Base-by-base conservation (phyloP, 78 protist genomes). In the Chrysochromulina tobinii region DNA sequence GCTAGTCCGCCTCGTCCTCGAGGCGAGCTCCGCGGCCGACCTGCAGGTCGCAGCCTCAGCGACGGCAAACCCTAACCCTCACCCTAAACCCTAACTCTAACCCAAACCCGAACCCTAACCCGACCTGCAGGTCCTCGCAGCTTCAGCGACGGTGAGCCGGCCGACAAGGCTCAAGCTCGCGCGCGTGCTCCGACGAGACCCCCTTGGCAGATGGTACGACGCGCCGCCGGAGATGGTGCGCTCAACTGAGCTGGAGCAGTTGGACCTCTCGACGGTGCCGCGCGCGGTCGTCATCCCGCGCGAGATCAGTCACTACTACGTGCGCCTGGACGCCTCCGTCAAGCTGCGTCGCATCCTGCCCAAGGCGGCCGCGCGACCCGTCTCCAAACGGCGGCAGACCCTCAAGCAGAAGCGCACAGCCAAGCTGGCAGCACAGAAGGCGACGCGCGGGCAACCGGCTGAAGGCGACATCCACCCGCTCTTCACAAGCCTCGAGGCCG, bases 11-110 rank as follows among this genome's bases (percentile, higher is more conserved):
- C 25, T 9, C 11, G 58, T 27, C 23, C 27, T 79, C 64, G 87
- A 79, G 87, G 15, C 18, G 50, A 12, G 18, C 50, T 0, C 48
- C 9, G 5, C 4, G 64, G 0, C 50, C 9, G 64, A 25, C 15
- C 61, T 79, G 58, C 87, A 79, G 61, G 23, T 79, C 18, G 87
- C 87, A 9, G 87, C 87, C 23, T 79, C 87, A 3, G 87, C 87
- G 38, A 75, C 84, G 11, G 57, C 23, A 1, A 38, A 50, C 20
- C 20, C 38, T 38, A 38, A 38, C 38, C 38, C 38, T 38, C 38
- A 38, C 38, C 38, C 38, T 38, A 38, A 38, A 38, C 38, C 38
- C 38, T 38, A 38, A 38, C 38, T 38, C 38, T 38, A 14, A 3
- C 18, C 38, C 38, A 38, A 38, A 38, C 38, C 38, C 38, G 38